Percentiles rank a stretch among this genome's conserved stretches.
These are phyloP conservation scores for Theileria annulata DNA, from an alignment of 169 alveolate genomes.

Conservation along the genomic window DNA sequence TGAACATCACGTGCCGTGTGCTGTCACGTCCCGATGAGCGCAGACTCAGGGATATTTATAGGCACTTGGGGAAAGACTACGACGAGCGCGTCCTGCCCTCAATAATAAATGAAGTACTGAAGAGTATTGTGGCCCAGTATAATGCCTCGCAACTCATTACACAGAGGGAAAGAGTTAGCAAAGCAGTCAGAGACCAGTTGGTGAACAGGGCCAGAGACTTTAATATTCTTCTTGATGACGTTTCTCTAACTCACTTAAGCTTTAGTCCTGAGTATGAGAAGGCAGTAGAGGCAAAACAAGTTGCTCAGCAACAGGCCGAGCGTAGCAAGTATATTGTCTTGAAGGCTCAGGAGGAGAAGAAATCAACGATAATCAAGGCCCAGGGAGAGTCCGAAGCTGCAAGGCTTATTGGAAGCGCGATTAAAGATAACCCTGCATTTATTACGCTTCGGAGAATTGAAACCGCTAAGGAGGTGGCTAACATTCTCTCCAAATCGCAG, in stretches of 20 bases:
- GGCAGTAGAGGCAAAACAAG: slow-evolving; percentile 97
- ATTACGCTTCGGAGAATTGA: slow-evolving; percentile 92
- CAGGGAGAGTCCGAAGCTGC: slow-evolving; percentile 97
- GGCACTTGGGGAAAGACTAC: slow-evolving; percentile 90
- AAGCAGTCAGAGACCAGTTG: slow-evolving; percentile 87
- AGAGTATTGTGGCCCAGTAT: slow-evolving; percentile 95
- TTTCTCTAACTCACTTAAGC: slow-evolving; percentile 91
- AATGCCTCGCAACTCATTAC: slow-evolving; percentile 95
- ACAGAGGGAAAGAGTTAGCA: slow-evolving; percentile 90
- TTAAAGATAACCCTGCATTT: slow-evolving; percentile 87
- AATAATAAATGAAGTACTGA: slow-evolving; percentile 94
- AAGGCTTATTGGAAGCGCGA: slow-evolving; percentile 81
- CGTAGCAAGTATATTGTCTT: slow-evolving; percentile 92
- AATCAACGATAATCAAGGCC: slow-evolving; percentile 93
- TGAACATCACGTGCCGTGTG: slow-evolving; percentile 92
- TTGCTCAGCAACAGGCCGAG: slow-evolving; percentile 97
- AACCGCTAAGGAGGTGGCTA: slow-evolving; percentile 91
- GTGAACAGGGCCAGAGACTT: slow-evolving; percentile 93
- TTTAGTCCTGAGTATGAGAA: slow-evolving; percentile 89
- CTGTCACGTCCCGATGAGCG: slow-evolving; percentile 89
- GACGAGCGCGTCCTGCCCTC: slow-evolving; percentile 97
- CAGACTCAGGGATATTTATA: slow-evolving; percentile 83
- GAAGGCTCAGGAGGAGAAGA: slow-evolving; percentile 94
- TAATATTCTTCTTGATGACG: slow-evolving; percentile 94
- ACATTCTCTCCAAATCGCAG: slow-evolving; percentile 86